Percentiles rank a stretch among this genome's conserved stretches.
Evolutionary conservation across 768 basidiomycete genomes (phyloP).

Genomic region (Pisolithus sp.): DNA sequence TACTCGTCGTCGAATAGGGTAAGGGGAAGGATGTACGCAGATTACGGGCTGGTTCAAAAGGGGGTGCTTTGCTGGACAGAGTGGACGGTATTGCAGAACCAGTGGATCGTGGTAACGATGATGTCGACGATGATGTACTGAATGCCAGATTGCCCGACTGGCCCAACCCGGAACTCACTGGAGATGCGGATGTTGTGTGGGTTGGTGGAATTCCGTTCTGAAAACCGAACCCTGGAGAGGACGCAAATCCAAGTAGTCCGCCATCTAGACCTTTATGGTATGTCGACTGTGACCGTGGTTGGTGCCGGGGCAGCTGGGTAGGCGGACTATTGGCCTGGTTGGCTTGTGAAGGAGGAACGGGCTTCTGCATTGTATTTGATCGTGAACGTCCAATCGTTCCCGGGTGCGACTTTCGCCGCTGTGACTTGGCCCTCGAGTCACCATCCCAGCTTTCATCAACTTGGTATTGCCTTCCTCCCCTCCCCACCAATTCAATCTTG

Average conservation of each 20-base stretch:
- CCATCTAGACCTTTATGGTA: slow-evolving; percentile 17
- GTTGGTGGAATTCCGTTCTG: slow-evolving; percentile 14
- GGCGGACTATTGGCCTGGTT: slow-evolving; percentile 16
- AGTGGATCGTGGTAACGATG: slow-evolving; percentile 24
- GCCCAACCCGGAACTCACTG: neutral
- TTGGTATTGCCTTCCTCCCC: slow-evolving; percentile 16
- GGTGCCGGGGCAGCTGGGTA: slow-evolving; percentile 21
- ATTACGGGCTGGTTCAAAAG: slow-evolving; percentile 45
- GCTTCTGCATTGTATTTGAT: slow-evolving; percentile 5
- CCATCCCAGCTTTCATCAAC: slow-evolving; percentile 13
- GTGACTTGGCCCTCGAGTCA: slow-evolving; percentile 9
- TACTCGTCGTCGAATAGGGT: slow-evolving; percentile 10
- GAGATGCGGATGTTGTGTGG: slow-evolving; percentile 7
- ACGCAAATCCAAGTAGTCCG: slow-evolving; percentile 6
- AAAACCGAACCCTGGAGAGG: slow-evolving; percentile 13
- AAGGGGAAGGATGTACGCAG: slow-evolving; percentile 20
- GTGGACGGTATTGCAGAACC: slow-evolving; percentile 30
- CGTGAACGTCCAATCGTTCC: slow-evolving; percentile 22
- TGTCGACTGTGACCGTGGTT: slow-evolving; percentile 19
- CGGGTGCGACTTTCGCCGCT: slow-evolving; percentile 23
- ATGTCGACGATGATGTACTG: neutral
- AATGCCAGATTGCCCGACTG: slow-evolving; percentile 5
- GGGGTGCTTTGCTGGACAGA: slow-evolving; percentile 47
- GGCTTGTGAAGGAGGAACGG: slow-evolving; percentile 9
- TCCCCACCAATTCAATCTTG: slow-evolving; percentile 46